Percentiles rank a stretch among this genome's conserved stretches.
Conservation (phyloP, 2,329 filamentous ascomycete species). For the Apiospora saccharicola region DNA sequence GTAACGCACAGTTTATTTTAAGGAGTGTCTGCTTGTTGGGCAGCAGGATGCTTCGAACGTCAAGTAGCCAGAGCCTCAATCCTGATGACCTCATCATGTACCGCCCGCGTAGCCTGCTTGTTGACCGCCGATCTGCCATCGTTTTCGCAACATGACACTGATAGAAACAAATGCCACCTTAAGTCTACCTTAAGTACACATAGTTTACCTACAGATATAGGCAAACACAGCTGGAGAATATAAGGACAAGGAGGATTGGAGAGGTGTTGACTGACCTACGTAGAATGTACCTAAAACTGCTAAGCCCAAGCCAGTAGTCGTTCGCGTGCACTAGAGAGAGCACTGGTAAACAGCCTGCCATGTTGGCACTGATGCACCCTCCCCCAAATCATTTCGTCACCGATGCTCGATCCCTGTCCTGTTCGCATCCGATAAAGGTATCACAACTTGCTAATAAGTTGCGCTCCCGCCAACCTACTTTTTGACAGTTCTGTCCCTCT, state of each 20-base stretch:
- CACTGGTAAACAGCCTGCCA: neutral
- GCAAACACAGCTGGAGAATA: too few species aligned
- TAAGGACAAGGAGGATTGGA: neutral
- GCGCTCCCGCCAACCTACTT: neutral
- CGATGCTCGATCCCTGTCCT: slow-evolving; percentile 12
- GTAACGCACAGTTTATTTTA: too few species aligned
- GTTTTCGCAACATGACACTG: too few species aligned
- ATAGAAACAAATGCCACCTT: too few species aligned
- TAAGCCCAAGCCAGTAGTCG: neutral
- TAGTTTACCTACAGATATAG: too few species aligned
- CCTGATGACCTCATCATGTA: too few species aligned
- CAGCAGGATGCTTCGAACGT: too few species aligned
- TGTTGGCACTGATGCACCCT: neutral
- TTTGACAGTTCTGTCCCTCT: neutral
- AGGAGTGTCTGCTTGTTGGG: too few species aligned
- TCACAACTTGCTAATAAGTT: neutral
- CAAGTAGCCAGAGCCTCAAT: too few species aligned
- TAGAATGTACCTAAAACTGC: neutral
- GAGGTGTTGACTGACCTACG: neutral
- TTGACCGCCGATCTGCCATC: too few species aligned
- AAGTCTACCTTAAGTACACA: too few species aligned
- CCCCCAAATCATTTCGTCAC: slow-evolving; percentile 8
- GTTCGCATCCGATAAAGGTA: neutral
- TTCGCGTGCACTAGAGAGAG: neutral
- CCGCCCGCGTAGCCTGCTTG: too few species aligned